Evolutionary conservation across 2,329 filamentous ascomycete genomes (phyloP).

Genomic region (Chalara sp.): DNA sequence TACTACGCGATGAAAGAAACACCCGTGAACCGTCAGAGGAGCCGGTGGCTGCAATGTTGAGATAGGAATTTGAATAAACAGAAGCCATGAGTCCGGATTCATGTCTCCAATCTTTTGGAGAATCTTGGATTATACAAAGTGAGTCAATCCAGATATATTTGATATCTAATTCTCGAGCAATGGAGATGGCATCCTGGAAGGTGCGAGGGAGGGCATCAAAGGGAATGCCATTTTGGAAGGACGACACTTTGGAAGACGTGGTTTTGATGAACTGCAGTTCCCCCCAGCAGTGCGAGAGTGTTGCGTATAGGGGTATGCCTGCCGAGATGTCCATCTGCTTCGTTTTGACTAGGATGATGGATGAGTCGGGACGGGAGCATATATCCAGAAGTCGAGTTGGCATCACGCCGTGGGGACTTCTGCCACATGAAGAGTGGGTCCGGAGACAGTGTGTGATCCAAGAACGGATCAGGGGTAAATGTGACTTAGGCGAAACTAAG

Average conservation of each 20-base stretch:
- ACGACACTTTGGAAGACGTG: neutral
- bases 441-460: no score
- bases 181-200: slow-evolving; percentile 12
- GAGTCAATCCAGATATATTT: no score
- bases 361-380: no score
- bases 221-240: neutral
- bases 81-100: slow-evolving; percentile 16
- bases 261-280: neutral
- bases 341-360: no score
- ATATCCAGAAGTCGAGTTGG: no score
- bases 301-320: no score
- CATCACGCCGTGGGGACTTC: no score
- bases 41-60: slow-evolving; percentile 14
- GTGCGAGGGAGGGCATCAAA: neutral
- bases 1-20: neutral
- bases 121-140: no score
- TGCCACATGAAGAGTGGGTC: no score
- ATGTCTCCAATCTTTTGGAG: neutral
- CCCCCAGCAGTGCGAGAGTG: slow-evolving; percentile 3
- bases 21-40: neutral
- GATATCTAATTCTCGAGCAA: slow-evolving; percentile 6
- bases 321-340: no score
- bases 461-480: no score
- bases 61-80: slow-evolving; percentile 16
- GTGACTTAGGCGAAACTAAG: no score